A percentile compares a stretch with the other conserved stretches of the same genome.
These are phyloP conservation scores for Ceratobasidium sp. DNA, from an alignment of 1,284 basidiomycete species.

Conservation along the genomic window DNA sequence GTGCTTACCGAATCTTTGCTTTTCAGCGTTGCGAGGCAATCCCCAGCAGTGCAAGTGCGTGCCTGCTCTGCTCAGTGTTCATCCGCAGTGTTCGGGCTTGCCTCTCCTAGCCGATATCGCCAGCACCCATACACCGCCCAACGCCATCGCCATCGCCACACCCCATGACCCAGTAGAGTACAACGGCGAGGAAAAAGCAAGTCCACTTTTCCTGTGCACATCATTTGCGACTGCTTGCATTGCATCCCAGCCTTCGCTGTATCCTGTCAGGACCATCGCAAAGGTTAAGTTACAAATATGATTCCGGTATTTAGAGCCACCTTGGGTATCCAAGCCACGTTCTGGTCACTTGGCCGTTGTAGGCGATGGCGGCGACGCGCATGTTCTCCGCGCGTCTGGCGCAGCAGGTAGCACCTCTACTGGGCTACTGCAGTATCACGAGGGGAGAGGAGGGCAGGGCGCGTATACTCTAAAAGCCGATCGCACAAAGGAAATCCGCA, in stretches of 20 bases:
- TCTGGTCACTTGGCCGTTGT: neutral
- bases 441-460: neutral
- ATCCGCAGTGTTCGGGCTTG: neutral
- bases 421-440: no score
- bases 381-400: slow-evolving; percentile 3
- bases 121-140: neutral
- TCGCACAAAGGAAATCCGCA: slow-evolving; percentile 2
- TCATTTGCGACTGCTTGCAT: neutral
- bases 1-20: neutral
- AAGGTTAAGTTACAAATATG: neutral
- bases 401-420: neutral
- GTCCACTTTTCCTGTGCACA: neutral
- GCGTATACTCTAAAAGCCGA: neutral
- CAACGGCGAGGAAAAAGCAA: neutral
- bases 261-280: slow-evolving; percentile 1
- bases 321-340: no score
- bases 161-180: neutral
- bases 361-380: neutral
- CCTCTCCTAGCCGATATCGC: neutral
- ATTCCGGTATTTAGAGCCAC: neutral
- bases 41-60: neutral
- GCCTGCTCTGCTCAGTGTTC: neutral
- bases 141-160: neutral
- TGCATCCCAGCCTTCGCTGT: neutral
- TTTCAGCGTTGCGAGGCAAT: neutral